These are phyloP conservation scores for Gaeumannomyces sp. DNA, from an alignment of 2,329 filamentous ascomycete species.

Conservation along the genomic window DNA sequence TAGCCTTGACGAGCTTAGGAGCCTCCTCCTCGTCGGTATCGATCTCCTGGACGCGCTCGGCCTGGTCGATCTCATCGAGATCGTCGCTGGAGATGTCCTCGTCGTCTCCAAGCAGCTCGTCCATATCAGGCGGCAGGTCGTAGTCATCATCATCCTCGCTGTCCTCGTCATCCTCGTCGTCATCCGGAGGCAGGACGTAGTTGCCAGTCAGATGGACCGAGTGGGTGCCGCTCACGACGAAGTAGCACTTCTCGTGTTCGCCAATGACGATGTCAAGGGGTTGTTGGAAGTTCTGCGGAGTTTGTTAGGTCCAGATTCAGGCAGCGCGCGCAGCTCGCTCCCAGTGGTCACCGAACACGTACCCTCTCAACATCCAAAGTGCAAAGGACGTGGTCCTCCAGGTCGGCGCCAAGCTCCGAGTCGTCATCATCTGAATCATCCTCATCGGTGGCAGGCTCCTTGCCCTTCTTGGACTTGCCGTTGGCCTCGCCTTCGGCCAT, in stretches of 20 bases:
- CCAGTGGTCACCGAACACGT: constrained; percentile 27
- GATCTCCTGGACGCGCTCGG: constrained; percentile 71
- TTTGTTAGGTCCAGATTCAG: constrained; percentile 20
- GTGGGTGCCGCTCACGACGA: constrained; percentile 85
- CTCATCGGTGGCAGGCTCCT: constrained; percentile 57
- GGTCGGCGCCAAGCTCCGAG: constrained; percentile 56
- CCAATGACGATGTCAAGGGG: constrained; percentile 86
- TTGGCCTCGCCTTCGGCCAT: constrained; percentile 65
- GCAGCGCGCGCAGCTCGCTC: neutral
- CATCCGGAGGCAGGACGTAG: constrained; percentile 71
- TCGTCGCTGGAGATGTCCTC: constrained; percentile 68
- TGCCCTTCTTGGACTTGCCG: constrained; percentile 58
- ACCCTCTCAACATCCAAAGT: constrained; percentile 91
- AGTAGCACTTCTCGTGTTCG: constrained; percentile 86
- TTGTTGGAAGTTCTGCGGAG: constrained; percentile 80
- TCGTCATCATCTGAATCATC: constrained; percentile 54
- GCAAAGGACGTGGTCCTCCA: constrained; percentile 91
- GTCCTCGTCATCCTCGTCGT: constrained; percentile 56
- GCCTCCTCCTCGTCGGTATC: constrained; percentile 72
- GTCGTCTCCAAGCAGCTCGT: constrained; percentile 64
- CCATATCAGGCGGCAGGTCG: constrained; percentile 72
- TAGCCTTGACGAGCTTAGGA: constrained; percentile 50
- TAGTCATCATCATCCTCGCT: constrained; percentile 67
- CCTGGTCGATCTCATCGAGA: constrained; percentile 70
- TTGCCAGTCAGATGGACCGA: constrained; percentile 91